Evolutionary conservation across 2,329 filamentous ascomycete species (phyloP), one percentile per base, ranked within the genome.

Genomic region (Parascedosporium putredinis): DNA sequence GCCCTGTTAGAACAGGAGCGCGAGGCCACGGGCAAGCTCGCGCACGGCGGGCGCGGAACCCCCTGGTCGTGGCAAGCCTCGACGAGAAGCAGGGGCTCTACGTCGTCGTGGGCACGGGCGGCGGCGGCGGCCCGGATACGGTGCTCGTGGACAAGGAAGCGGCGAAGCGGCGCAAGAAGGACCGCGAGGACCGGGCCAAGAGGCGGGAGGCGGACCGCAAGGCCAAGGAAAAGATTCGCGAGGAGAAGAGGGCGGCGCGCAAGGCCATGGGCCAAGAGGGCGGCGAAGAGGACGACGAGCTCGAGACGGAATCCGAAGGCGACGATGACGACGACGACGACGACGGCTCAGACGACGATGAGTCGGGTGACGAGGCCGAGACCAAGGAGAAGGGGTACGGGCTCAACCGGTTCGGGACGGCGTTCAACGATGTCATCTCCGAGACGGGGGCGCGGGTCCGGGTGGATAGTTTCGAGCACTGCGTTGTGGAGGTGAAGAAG

Each of bases 401-500:
- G 2, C 70, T 87, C 48, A 98, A 97, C 67, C 81, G 86, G 46
- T 98, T 98, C 60, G 93, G 93, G 6, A 89, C 84, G 59, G 91
- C 93, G 3, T 98, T 98, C 65, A 89, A 96, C 63, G 89, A 95
- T 61, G 93, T 97, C 1, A 86, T 95, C 2, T 79, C 84, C 47
- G 88, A 96, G 71, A 97, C 91, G 14, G 93, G 84, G 52, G 88
- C 91, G 1, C 72, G 90, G 14, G 89, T 97, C 18, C 75, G 89
- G 53, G 94, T 96, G 62, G 93, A 98, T 67, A 94, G 87, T 64
- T 98, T 98, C 60, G 93, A 98, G 67, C 88, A 95, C 64, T 95
- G 88, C 60, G 93, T 97, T 6, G 90, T 97, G 44, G 93, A 98
- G 64, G 91, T 98, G n/a, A 84, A 84, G 67, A 96, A 95, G 71